Base-by-base conservation (phyloP, 2,329 filamentous ascomycete species). In the Colletotrichum sojae region DNA sequence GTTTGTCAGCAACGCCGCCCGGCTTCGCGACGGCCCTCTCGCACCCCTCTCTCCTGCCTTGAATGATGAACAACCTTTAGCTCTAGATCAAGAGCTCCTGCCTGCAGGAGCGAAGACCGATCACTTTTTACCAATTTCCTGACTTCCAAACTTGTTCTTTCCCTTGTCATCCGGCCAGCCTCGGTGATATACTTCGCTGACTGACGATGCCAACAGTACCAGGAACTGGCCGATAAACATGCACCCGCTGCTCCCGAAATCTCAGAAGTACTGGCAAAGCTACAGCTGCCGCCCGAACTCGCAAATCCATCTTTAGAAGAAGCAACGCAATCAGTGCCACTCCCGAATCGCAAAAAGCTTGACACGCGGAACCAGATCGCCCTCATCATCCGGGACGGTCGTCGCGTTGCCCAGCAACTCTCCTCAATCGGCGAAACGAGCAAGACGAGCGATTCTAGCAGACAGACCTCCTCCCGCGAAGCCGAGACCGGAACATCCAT, bases 21-120 rank as follows among this genome's bases (percentile, higher is more conserved):
- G 40, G 46, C 57, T 16, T 39, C 63, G 68, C 63, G 49, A 71
- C 60, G 48, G 46, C 25, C 52, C 31, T 53, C 36, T 53, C 62
- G 40, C 40, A 63, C 51, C 63, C 40, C 54, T n/a, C 59, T 31
- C 69, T 40, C 57, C 61, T 54, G 74, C 61, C 66, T 66, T 36
- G 43, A 51, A 83, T 85, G 83, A 85, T 83, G 80, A 82, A 73
- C 76, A 76, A 36, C 75, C 78, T 78, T 92, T 93, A 94, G 92
- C 92, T 94, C 92, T 94, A 94, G 92, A 94, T 92, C 91, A 91
- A 86, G 87, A 93, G 90, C 86, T 88, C 83, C 86, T 77, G 36
- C 72, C 71, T 72, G 71, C 75, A 80, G 84, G 83, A 85, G 83
- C 84, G 77, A 81, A 88, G 91, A 92, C 86, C 84, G 90, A 92